Percentiles rank a stretch among this genome's conserved stretches.
Conservation (phyloP, 805 yeast genomes). For the Saccharomycopsis javanensis region DNA sequence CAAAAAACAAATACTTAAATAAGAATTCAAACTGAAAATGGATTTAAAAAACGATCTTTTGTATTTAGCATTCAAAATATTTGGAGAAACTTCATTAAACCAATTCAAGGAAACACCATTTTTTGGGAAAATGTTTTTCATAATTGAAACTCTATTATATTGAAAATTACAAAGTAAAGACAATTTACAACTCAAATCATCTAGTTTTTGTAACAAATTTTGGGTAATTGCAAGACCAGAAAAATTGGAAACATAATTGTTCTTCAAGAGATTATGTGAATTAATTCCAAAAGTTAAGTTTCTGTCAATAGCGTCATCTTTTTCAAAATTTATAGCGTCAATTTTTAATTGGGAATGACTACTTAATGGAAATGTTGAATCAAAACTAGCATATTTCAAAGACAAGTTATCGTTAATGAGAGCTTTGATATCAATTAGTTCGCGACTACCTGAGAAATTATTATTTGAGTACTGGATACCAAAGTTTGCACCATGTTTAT, state of each 20-base stretch:
- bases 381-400: not conserved
- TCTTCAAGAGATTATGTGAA: not conserved
- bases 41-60: conserved; percentile 9
- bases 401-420: not conserved
- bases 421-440: not conserved
- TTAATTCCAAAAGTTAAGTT: not conserved
- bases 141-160: not conserved
- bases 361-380: conserved; percentile 1
- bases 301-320: not conserved
- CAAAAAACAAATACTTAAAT: conserved; percentile 1
- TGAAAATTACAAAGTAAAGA: conserved; percentile 1
- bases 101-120: conserved; percentile 1
- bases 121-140: not conserved
- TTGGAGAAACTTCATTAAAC: conserved; percentile 4
- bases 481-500: conserved; percentile 5
- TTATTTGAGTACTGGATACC: conserved; percentile 1
- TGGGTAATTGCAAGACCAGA: conserved; percentile 9
- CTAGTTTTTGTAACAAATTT: not conserved
- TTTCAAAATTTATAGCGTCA: not conserved
- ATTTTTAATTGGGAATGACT: not conserved
- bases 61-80: not conserved
- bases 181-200: conserved; percentile 4
- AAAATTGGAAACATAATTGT: conserved; percentile 2
- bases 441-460: conserved; percentile 16
- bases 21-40: conserved; percentile 1